Conservation (phyloP, 2,329 filamentous ascomycete genomes). For the Fusarium coicis region DNA sequence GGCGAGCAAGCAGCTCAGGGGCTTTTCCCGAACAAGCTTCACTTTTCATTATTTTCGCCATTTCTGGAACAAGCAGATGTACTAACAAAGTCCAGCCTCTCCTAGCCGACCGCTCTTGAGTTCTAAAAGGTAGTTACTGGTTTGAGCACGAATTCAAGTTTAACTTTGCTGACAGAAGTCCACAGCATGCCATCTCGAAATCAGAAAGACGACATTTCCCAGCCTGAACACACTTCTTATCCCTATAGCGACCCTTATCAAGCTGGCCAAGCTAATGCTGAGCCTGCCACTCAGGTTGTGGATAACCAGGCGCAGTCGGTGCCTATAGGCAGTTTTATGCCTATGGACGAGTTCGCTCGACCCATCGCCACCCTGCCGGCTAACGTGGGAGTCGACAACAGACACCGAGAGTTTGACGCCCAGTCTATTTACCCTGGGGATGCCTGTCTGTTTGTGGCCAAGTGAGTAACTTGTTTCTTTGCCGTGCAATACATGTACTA, state of each 20-base stretch:
- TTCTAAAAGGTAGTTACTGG: constrained; percentile 15
- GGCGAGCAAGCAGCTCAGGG: not conserved
- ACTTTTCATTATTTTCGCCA: not conserved
- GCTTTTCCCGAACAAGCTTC: not conserved
- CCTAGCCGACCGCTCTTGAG: not conserved
- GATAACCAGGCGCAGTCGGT: not conserved
- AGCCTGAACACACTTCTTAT: not conserved
- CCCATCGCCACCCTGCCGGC: not conserved
- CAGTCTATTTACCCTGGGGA: constrained; percentile 64
- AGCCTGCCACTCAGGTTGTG: not conserved
- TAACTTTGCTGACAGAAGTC: not conserved
- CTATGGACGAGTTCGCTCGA: not conserved
- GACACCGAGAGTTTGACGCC: constrained; percentile 52
- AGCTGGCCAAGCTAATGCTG: not conserved
- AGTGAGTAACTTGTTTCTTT: constrained; percentile 58
- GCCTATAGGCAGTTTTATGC: not conserved
- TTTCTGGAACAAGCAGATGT: too few species aligned
- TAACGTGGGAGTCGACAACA: not conserved
- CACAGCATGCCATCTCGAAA: constrained; percentile 4
- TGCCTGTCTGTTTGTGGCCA: constrained; percentile 73
- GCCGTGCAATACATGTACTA: not conserved
- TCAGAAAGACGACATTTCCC: not conserved
- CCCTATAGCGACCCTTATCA: not conserved
- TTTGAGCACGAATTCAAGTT: too few species aligned
- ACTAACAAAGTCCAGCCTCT: constrained; percentile 1